Conservation (phyloP, 345 rosid species). For the Clarkia xantiana region DNA sequence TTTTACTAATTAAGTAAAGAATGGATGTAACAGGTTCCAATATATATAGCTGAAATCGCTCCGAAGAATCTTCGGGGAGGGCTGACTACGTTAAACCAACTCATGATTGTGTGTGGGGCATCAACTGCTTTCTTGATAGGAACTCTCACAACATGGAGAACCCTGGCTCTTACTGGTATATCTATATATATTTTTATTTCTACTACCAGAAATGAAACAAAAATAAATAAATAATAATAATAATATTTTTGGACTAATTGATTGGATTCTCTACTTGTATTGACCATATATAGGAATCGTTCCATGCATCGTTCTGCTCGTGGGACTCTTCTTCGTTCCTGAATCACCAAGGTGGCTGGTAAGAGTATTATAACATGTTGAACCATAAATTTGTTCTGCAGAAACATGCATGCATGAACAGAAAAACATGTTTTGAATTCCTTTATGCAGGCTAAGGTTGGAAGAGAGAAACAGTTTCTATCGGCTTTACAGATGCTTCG, state of each 20-base stretch:
- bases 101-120: constrained; percentile 63
- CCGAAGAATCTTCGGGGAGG: constrained; percentile 88
- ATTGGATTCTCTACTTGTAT: background rate
- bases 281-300: constrained; percentile 32
- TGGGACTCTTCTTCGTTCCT: constrained; percentile 58
- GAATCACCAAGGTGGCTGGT: constrained; percentile 98
- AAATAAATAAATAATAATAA: background rate
- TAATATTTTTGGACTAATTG: background rate
- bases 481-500: constrained; percentile 49
- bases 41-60: constrained; percentile 81
- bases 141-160: constrained; percentile 58
- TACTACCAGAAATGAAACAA: background rate
- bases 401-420: no score
- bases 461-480: constrained; percentile 47
- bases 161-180: constrained; percentile 73
- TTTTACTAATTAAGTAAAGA: no score
- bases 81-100: constrained; percentile 79
- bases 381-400: background rate
- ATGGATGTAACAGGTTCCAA: constrained; percentile 52
- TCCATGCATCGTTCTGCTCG: constrained; percentile 58
- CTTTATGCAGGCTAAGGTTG: constrained; percentile 54
- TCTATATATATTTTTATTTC: background rate
- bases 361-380: constrained; percentile 4
- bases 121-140: constrained; percentile 57
- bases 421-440: background rate